Base-by-base conservation (phyloP, 352 stramenopile genomes). In the Pythium chondricola region DNA sequence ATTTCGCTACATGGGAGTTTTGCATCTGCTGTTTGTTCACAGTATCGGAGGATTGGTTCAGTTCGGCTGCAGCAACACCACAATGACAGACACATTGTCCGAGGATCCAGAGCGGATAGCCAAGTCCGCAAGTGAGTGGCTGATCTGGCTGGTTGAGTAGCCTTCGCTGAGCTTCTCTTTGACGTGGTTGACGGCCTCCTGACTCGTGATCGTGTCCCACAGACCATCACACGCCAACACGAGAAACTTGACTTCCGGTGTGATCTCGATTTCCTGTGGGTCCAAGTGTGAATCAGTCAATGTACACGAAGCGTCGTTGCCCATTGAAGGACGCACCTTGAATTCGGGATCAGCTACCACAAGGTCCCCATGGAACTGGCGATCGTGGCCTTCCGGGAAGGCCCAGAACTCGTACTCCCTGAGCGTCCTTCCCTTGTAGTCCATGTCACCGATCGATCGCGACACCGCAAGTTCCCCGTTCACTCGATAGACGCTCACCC, bases 381-480 rank as follows among this genome's bases (percentile, higher is more conserved):
- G 69, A 33, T 85, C 65, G 49, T 95, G 83, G 26, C 90, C 78
- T 20, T 92, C 78, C 0, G 83, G 83, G 45, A 84, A 94, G 7
- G 74, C 74, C 83, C 83, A 94, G 36, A 83, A 87, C 54, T 85
- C 69, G 52, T 92, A 94, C 14, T 83, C 80, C 2, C 66, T 71
- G 17, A 91, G 63, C 13, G 74, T 63, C 24, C 74, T 67, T 3
- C 76, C 76, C 57, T 97, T 97, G 59, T 97, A 97, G 39, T 93
- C 81, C 51, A 95, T 88, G 56, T 97, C 89, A 24, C 89, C 89
- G 55, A 97, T 95, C 9, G 89, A 85, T 16, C 89, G 78, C 29
- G 86, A 96, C 8, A 97, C 83, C 14, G 92, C 90, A n/a, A 97
- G 69, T 45, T 97, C 92, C 39, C 88, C 87, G 49, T 97, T 95